Percentiles rank a stretch among this genome's conserved stretches.
Evolutionary conservation across 2,329 filamentous ascomycete species (phyloP).

Genomic region (Elsinoe necatrix): DNA sequence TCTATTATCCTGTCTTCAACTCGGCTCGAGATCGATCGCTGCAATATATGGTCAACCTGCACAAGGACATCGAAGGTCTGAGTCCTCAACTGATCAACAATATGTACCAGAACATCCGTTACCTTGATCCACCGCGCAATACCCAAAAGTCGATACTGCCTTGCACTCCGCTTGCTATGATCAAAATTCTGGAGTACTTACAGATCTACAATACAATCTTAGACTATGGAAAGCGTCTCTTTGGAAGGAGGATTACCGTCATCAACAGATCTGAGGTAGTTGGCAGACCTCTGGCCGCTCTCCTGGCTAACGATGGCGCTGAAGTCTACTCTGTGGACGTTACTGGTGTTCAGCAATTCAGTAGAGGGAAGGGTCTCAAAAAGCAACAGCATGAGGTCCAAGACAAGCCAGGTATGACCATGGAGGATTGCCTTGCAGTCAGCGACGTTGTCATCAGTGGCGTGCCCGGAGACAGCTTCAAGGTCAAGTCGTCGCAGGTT

Average conservation of each 20-base stretch:
- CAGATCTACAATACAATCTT: slow-evolving; percentile 95
- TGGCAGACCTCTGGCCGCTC: slow-evolving; percentile 79
- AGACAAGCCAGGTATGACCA: slow-evolving; percentile 68
- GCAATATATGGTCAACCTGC: slow-evolving; percentile 81
- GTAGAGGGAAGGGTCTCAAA: slow-evolving; percentile 76
- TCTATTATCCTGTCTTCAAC: slow-evolving; percentile 98
- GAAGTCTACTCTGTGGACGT: slow-evolving; percentile 93
- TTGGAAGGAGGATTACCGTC: slow-evolving; percentile 89
- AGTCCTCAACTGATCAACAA: slow-evolving; percentile 94
- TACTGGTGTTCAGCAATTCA: slow-evolving; percentile 85
- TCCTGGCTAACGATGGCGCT: slow-evolving; percentile 92
- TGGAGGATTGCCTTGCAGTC: slow-evolving; percentile 73
- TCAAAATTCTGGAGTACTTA: slow-evolving; percentile 94
- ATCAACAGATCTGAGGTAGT: slow-evolving; percentile 97
- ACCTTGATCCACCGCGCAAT: slow-evolving; percentile 70
- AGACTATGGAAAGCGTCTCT: slow-evolving; percentile 83
- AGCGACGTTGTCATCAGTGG: slow-evolving; percentile 94
- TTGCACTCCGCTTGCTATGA: slow-evolving; percentile 88
- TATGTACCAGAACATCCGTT: slow-evolving; percentile 98
- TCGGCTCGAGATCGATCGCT: slow-evolving; percentile 86
- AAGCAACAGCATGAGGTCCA: slow-evolving; percentile 78
- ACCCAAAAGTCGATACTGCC: slow-evolving; percentile 85
- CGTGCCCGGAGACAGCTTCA: slow-evolving; percentile 80
- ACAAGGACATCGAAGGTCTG: slow-evolving; percentile 93
- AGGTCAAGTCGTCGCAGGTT: slow-evolving; percentile 75